A percentile compares a stretch with the other conserved stretches of the same genome.
phyloP scores from a whole-genome alignment of 305 asterid species.

The Petunia hybrid region DNA sequence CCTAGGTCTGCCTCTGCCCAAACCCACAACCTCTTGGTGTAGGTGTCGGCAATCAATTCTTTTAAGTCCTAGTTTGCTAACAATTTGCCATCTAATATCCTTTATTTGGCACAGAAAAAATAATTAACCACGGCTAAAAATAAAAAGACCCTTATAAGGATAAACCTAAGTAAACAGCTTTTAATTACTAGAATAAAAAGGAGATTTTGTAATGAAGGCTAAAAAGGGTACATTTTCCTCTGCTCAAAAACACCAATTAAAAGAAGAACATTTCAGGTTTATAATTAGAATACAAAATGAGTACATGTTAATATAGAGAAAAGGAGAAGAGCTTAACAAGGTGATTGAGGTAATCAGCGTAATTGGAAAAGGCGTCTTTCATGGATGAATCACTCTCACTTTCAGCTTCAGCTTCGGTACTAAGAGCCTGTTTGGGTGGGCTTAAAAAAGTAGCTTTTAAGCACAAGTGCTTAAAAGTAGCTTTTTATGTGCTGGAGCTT shows the following conservation, averaged over 20 bases:
- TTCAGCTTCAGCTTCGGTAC: conserved; percentile 29
- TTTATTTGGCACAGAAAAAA: neutral
- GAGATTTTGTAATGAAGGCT: too few relatives aligned
- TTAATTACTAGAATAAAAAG: too few relatives aligned
- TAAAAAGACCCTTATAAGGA: too few relatives aligned
- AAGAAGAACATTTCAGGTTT: neutral
- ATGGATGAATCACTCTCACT: conserved; percentile 52
- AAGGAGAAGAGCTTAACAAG: conserved; percentile 50
- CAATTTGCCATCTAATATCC: neutral
- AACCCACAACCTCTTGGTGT: too few relatives aligned
- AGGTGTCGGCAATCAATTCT: neutral
- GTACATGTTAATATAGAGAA: neutral
- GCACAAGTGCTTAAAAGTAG: too few relatives aligned
- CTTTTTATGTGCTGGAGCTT: too few relatives aligned
- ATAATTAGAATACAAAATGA: neutral
- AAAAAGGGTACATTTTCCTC: neutral
- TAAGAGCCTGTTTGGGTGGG: too few relatives aligned
- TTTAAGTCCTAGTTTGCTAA: neutral
- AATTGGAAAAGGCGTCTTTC: conserved; percentile 69
- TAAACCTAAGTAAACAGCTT: too few relatives aligned
- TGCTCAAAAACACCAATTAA: neutral
- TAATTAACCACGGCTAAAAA: neutral
- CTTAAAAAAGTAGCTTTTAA: too few relatives aligned
- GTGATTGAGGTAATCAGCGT: conserved; percentile 75
- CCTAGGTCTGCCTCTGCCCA: too few relatives aligned